Evolutionary conservation across 441 rosid species (phyloP).

Genomic region (Brassica hybrid): DNA sequence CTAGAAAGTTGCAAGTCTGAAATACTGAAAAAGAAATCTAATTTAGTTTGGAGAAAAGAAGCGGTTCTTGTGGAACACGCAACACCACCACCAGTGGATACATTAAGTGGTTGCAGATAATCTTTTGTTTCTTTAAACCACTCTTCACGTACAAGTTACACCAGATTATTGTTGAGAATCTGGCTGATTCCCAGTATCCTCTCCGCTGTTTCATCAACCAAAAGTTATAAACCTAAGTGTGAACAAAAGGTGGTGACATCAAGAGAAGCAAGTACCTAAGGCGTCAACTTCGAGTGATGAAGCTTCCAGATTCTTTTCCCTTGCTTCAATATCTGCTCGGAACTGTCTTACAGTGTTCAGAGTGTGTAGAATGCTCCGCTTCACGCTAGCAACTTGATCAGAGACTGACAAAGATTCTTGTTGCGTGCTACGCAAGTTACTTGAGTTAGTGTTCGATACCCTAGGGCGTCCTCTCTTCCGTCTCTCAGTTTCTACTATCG

Average conservation of each 20-base stretch:
- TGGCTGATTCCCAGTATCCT: constrained; percentile 38
- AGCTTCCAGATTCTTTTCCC: constrained; percentile 35
- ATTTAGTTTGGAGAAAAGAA: background rate
- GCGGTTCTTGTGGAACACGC: background rate
- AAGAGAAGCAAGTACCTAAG: constrained; percentile 20
- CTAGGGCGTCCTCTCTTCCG: constrained; percentile 12
- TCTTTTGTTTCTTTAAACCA: background rate
- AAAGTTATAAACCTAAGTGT: background rate
- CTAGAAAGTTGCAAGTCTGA: constrained; percentile 4
- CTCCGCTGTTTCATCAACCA: constrained; percentile 25
- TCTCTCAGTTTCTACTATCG: constrained; percentile 2
- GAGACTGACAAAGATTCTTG: constrained; percentile 23
- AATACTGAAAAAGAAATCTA: background rate
- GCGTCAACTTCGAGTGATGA: constrained; percentile 9
- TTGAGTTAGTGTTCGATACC: background rate
- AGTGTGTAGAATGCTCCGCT: constrained; percentile 19
- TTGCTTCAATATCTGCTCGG: constrained; percentile 24
- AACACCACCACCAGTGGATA: background rate
- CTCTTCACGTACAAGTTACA: background rate
- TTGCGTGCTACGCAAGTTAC: background rate
- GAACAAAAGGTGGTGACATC: background rate
- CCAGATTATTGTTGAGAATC: constrained; percentile 22
- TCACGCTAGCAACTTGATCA: constrained; percentile 33
- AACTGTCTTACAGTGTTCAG: constrained; percentile 25
- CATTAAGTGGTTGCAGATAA: background rate